Base-by-base conservation (phyloP, 2,329 filamentous ascomycete species). In the Fusarium subtropicale region DNA sequence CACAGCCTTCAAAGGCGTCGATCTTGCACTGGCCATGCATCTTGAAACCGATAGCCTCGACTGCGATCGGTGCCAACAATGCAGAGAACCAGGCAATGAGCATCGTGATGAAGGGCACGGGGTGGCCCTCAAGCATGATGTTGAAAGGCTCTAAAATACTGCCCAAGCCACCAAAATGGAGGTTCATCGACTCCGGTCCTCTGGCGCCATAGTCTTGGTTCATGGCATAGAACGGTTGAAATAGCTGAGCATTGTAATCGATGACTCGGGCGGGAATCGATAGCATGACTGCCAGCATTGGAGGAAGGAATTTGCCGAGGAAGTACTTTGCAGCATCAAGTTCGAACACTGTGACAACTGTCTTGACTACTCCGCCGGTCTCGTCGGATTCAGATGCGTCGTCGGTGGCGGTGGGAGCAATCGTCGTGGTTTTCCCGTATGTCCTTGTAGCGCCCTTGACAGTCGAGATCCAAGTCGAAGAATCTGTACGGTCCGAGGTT, bases 181-280 rank as follows among this genome's bases (percentile, higher is more conserved):
- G 76, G 7, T 79, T 82, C 53, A 85, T 76, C 0, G 83, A 84
- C 41, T 83, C 77, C 2, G 73, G 68, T 0, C 83, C 83, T 0
- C 73, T 56, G 0, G 80, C 80, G 4, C 83, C 83, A 7, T 76
- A 71, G 0, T 75, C 66, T 9, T 69, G 75, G n/a, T 80, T 77
- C 30, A 87, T 74, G 6, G 81, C 77, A 56, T 82, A 79, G 66
- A 85, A 85, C 4, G 83, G 83, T 57, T 82, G 81, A 51, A 81
- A 82, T 1, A 81, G 73, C 57, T 82, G 81, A 6, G 77, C 81
- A 61, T 81, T 81, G 61, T 79, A 73, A 67, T 83, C 80, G 67
- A 84, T 76, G 34, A 84, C 77, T n/a, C 81, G 79, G 8, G 83
- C 78, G 2, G 81, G 80, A 12, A 83, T 80, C 15, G 79, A 77